Evolutionary conservation across 2,329 filamentous ascomycete species (phyloP).

Genomic region (Pseudopithomyces maydicus): DNA sequence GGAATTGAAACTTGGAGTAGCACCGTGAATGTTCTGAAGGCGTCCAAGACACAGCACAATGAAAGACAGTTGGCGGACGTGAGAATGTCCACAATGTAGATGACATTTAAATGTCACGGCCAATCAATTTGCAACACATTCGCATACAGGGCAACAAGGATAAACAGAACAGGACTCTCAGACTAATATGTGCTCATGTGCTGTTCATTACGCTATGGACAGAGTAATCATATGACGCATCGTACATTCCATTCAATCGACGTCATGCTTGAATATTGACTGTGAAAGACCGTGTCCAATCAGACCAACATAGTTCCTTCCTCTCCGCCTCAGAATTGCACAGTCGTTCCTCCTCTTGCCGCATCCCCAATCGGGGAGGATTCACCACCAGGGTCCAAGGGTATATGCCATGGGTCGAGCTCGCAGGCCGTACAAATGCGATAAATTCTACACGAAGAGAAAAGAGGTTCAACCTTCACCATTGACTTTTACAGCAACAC

Average conservation of each 20-base stretch:
- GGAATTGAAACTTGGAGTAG: no score
- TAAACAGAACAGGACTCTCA: no score
- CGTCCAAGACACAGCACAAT: no score
- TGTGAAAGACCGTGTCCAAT: neutral
- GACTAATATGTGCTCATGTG: no score
- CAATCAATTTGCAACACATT: no score
- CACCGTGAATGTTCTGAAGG: no score
- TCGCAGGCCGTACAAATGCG: neutral
- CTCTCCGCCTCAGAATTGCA: neutral
- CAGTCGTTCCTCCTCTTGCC: neutral
- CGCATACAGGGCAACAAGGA: no score
- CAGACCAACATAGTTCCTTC: neutral
- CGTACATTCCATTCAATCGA: neutral
- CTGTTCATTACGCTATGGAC: no score
- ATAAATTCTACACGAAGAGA: neutral
- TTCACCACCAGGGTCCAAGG: neutral
- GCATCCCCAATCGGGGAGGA: neutral
- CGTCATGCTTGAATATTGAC: neutral
- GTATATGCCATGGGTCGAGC: neutral
- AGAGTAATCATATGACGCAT: neutral
- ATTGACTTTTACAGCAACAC: slow-evolving; percentile 24
- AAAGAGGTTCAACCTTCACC: slow-evolving; percentile 28
- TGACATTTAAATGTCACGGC: no score
- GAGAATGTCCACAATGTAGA: no score
- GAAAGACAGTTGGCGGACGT: no score